Evolutionary conservation across 148 eudicot genomes (phyloP), one percentile per base, ranked within the genome.

Genomic region (Beta vulgaris): DNA sequence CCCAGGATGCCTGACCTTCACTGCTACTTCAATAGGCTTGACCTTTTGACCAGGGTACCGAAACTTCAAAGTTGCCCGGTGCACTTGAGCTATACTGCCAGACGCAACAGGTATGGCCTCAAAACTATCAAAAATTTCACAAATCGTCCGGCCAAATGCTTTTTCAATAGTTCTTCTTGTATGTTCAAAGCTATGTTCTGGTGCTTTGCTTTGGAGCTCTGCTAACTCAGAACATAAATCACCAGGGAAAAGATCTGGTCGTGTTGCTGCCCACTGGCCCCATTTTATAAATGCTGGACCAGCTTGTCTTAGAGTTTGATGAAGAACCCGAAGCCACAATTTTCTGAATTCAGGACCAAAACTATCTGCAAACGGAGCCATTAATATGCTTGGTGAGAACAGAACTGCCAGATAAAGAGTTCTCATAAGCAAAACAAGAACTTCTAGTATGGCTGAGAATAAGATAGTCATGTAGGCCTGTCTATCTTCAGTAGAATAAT

Each of bases 211-310:
- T 10, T 84, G 86, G 14, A 84, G 82, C 79, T 74, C 76, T 66
- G 84, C 31, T 46, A 84, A 82, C 82, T 74, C 82, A 35, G 62
- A 61, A 66, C 86, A 84, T 43, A 84, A 58, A 81, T 84, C 86
- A 36, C 58, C 57, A 51, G 82, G 86, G 51, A 84, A 84, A 36
- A 84, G 77, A 75, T 84, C 84, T 5, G 84, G 86, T 39, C 84
- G 74, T 55, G 84, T 81, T 62, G 86, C 82, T 14, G 86, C 84
- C 84, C 86, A 84, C 68, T 84, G 86, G 46, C 84, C 86, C 86
- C 84, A 84, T 81, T 84, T 84, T 31, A 84, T 84, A 72, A 84
- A 84, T 40, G 84, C 86, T 51, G 86, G 86, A 54, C 86, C 86
- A 25, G 82, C 86, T 65, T 70, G 63, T 71, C 79, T 83, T 36